These are phyloP conservation scores for Colletotrichum godetiae DNA, from an alignment of 2,329 filamentous ascomycete genomes.

Conservation along the genomic window DNA sequence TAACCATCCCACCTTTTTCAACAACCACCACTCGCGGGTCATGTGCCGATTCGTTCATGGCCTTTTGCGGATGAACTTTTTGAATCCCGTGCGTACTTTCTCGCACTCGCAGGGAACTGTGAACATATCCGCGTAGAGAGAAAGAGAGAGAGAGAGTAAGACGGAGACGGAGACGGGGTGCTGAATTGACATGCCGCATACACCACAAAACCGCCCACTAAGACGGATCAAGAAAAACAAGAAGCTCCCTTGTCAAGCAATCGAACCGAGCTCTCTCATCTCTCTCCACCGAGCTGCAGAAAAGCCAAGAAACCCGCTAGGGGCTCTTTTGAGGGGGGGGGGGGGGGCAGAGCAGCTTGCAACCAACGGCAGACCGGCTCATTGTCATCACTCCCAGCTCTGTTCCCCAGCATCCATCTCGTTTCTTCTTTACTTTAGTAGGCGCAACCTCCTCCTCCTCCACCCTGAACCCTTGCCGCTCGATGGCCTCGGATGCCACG, in stretches of 20 bases:
- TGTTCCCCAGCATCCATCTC: not conserved
- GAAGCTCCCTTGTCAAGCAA: conserved; percentile 8
- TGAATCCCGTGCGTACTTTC: not conserved
- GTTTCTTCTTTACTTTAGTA: not conserved
- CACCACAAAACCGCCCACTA: too few relatives aligned
- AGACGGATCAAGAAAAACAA: too few relatives aligned
- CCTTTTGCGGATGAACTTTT: not conserved
- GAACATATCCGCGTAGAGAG: not conserved
- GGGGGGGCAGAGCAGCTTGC: too few relatives aligned
- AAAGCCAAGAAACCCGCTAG: conserved; percentile 2
- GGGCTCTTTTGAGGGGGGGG: not conserved
- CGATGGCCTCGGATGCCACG: not conserved
- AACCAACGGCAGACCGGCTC: conserved; percentile 6
- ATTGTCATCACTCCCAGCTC: conserved; percentile 10
- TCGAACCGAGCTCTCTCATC: not conserved
- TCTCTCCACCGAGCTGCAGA: conserved; percentile 2
- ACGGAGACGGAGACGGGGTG: not conserved
- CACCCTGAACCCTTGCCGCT: too few relatives aligned
- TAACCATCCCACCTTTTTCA: not conserved
- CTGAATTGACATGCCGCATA: not conserved
- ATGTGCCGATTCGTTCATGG: not conserved
- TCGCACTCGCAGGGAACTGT: not conserved
- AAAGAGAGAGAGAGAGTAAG: not conserved
- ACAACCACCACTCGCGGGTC: not conserved
- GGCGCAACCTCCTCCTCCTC: not conserved